Evolutionary conservation across 2,329 filamentous ascomycete genomes (phyloP).

Genomic region (Sordariomycetes sp.): DNA sequence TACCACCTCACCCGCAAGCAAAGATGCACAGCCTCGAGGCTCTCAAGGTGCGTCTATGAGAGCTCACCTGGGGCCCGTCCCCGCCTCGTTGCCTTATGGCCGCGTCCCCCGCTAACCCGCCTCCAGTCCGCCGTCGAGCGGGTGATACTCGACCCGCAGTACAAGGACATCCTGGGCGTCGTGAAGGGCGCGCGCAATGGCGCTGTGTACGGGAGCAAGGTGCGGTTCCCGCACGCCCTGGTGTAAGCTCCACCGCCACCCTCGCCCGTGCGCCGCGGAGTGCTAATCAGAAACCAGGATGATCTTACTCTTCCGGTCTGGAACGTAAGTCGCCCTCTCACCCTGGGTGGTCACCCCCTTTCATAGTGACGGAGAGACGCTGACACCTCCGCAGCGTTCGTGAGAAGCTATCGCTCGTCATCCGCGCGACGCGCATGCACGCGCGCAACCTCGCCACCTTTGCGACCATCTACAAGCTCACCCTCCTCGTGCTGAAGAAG

Average conservation of each 20-base stretch:
- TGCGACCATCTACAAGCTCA: constrained; percentile 78
- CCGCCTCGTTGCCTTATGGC: not conserved
- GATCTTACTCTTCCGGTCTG: constrained; percentile 92
- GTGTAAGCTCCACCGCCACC: constrained; percentile 39
- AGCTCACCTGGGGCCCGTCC: not conserved
- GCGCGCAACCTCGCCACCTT: constrained; percentile 88
- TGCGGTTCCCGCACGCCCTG: constrained; percentile 94
- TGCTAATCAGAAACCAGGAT: constrained; percentile 44
- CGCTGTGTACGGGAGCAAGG: constrained; percentile 91
- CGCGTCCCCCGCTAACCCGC: not conserved
- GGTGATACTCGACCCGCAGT: constrained; percentile 69
- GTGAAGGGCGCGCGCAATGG: constrained; percentile 94
- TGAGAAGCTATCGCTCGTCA: constrained; percentile 67
- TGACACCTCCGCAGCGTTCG: constrained; percentile 36
- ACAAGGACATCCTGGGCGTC: constrained; percentile 76
- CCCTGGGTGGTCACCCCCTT: not conserved
- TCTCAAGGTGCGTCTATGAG: constrained; percentile 15
- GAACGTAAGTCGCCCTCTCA: constrained; percentile 49
- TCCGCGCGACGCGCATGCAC: constrained; percentile 81
- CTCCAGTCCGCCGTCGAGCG: constrained; percentile 54
- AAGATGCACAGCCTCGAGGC: constrained; percentile 13
- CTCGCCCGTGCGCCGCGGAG: not conserved
- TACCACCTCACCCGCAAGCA: not conserved
- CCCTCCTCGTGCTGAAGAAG: constrained; percentile 64
- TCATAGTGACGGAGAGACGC: not conserved